A percentile compares a stretch with the other conserved stretches of the same genome.
Evolutionary conservation across 164 flowering plant genomes (phyloP).

Genomic region (Santalum album): DNA sequence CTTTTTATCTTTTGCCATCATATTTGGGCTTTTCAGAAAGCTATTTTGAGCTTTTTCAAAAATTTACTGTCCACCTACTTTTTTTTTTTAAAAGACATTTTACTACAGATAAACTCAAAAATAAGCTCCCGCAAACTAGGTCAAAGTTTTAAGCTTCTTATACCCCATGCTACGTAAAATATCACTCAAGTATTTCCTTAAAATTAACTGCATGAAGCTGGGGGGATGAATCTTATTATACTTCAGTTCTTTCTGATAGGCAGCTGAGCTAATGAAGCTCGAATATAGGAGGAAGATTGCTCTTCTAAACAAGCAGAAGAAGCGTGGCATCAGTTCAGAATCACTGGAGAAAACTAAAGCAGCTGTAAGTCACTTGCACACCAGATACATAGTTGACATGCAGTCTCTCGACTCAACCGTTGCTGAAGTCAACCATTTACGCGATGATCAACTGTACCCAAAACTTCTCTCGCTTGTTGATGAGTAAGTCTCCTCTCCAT

Average conservation of each 20-base stretch:
- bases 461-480: slow-evolving; percentile 66
- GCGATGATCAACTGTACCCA: slow-evolving; percentile 76
- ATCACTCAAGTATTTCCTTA: too few species aligned
- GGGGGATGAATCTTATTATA: background rate
- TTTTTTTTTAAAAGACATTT: too few species aligned
- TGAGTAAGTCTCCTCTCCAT: slow-evolving; percentile 57
- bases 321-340: slow-evolving; percentile 48
- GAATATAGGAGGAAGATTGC: slow-evolving; percentile 81
- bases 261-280: slow-evolving; percentile 81
- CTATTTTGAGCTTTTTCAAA: too few species aligned
- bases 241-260: slow-evolving; percentile 33
- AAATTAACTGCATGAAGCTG: too few species aligned
- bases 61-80: too few species aligned
- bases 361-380: slow-evolving; percentile 90
- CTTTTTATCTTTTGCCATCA: too few species aligned
- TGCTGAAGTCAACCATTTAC: slow-evolving; percentile 64
- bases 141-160: too few species aligned
- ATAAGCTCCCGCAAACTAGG: too few species aligned
- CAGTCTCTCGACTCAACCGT: slow-evolving; percentile 91
- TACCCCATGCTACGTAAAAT: too few species aligned
- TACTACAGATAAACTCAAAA: too few species aligned
- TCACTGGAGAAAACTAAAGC: slow-evolving; percentile 85
- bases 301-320: slow-evolving; percentile 67
- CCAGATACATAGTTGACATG: slow-evolving; percentile 87
- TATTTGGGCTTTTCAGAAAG: too few species aligned